A percentile compares a stretch with the other conserved stretches of the same genome.
phyloP scores from a whole-genome alignment of 2,329 filamentous ascomycete species.

The Fusarium stilboides region DNA sequence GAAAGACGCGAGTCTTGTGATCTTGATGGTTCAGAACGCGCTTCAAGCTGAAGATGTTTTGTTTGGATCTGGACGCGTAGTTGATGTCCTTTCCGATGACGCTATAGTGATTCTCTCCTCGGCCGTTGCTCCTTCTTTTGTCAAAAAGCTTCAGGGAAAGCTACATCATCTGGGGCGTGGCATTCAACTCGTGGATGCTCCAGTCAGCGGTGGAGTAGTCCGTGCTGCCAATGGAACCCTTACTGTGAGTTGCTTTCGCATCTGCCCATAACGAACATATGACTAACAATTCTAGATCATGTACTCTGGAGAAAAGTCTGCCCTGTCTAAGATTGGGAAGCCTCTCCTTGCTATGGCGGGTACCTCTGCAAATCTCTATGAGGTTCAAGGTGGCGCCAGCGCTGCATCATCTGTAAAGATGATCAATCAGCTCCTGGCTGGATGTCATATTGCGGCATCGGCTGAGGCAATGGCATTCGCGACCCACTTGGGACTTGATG shows the following conservation, averaged over 20 bases:
- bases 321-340: neutral
- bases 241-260: neutral
- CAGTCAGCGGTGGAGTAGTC: conserved; percentile 7
- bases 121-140: neutral
- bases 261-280: neutral
- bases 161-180: neutral
- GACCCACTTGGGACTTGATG: neutral
- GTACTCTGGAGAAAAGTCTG: neutral
- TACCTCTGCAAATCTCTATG: neutral
- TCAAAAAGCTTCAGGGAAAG: neutral
- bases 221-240: conserved; percentile 10
- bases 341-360: neutral
- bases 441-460: conserved; percentile 4
- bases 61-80: neutral
- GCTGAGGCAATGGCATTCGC: neutral
- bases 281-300: neutral
- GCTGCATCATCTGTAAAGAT: conserved; percentile 7
- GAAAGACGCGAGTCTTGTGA: neutral
- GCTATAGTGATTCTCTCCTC: neutral
- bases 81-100: neutral
- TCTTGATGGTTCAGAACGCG: conserved; percentile 8
- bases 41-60: neutral
- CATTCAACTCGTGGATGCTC: neutral
- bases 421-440: conserved; percentile 9
- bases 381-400: neutral